Evolutionary conservation across 2,329 filamentous ascomycete genomes (phyloP).

Genomic region (Aureobasidium melanogenum): DNA sequence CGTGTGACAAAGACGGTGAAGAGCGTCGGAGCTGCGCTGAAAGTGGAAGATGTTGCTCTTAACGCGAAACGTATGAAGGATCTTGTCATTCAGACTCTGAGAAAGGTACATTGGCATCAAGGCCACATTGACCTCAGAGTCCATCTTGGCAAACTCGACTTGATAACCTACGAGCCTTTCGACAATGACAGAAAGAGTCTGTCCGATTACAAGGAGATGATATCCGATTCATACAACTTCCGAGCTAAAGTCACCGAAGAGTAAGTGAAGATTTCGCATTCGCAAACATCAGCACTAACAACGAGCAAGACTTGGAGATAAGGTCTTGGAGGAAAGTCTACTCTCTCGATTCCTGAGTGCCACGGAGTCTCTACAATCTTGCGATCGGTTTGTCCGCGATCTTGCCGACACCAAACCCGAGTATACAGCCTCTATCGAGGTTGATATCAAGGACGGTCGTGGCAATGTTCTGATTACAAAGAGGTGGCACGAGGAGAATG

Average conservation of each 20-base stretch:
- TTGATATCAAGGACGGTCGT: slow-evolving; percentile 17
- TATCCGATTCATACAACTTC: slow-evolving; percentile 21
- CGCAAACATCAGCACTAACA: slow-evolving; percentile 11
- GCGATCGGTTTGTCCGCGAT: slow-evolving; percentile 14
- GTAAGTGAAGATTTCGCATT: slow-evolving; percentile 17
- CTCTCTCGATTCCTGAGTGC: slow-evolving; percentile 17
- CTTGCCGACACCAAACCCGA: slow-evolving; percentile 21
- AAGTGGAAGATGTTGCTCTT: neutral
- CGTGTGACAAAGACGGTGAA: neutral
- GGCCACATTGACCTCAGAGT: slow-evolving; percentile 27
- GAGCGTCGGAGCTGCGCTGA: neutral
- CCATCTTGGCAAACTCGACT: slow-evolving; percentile 27
- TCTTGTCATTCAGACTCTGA: slow-evolving; percentile 19
- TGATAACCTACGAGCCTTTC: slow-evolving; percentile 19
- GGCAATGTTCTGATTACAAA: slow-evolving; percentile 19
- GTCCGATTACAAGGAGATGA: slow-evolving; percentile 25
- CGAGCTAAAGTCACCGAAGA: slow-evolving; percentile 23
- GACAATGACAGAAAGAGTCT: slow-evolving; percentile 15
- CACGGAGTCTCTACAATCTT: slow-evolving; percentile 18
- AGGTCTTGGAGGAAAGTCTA: slow-evolving; percentile 15
- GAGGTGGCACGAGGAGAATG: slow-evolving; percentile 17
- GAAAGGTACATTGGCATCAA: slow-evolving; percentile 26
- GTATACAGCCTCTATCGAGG: slow-evolving; percentile 23
- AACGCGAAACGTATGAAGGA: neutral
- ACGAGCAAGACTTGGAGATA: slow-evolving; percentile 21